These are phyloP conservation scores for Candida neerlandica DNA, from an alignment of 1,139 yeast genomes.

Conservation along the genomic window DNA sequence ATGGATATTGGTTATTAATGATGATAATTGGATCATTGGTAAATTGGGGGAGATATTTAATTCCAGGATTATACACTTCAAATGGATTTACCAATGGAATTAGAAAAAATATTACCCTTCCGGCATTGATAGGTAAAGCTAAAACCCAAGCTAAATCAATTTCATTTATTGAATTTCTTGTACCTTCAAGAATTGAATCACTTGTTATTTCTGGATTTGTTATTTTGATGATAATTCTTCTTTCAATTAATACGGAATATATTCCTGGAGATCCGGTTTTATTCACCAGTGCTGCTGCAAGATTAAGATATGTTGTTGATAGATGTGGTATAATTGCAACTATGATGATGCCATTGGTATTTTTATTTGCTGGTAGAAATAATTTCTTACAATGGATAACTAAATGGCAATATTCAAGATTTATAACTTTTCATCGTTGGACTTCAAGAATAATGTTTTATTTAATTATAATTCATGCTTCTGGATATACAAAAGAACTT, in stretches of 20 bases:
- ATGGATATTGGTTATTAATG: slow-evolving; percentile 54
- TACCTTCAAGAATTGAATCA: slow-evolving; percentile 30
- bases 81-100: slow-evolving; percentile 25
- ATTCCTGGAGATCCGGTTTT: slow-evolving; percentile 29
- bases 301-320: slow-evolving; percentile 31
- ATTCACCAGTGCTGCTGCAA: slow-evolving; percentile 18
- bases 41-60: slow-evolving; percentile 41
- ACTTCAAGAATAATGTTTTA: slow-evolving; percentile 33
- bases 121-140: slow-evolving; percentile 28
- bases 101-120: slow-evolving; percentile 31
- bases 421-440: slow-evolving; percentile 43
- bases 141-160: slow-evolving; percentile 18
- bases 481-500: slow-evolving; percentile 33
- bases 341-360: slow-evolving; percentile 34
- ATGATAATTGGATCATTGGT: slow-evolving; percentile 39
- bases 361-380: slow-evolving; percentile 48
- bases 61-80: slow-evolving; percentile 27
- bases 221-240: slow-evolving; percentile 43
- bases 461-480: slow-evolving; percentile 37
- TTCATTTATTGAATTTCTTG: slow-evolving; percentile 22
- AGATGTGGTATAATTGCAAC: slow-evolving; percentile 36
- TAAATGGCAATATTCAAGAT: slow-evolving; percentile 41
- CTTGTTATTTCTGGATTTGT: slow-evolving; percentile 36
- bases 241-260: slow-evolving; percentile 23
- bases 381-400: slow-evolving; percentile 46